Evolutionary conservation across 139 green algal species (phyloP).

Genomic region (Zygnema cylindricum): DNA sequence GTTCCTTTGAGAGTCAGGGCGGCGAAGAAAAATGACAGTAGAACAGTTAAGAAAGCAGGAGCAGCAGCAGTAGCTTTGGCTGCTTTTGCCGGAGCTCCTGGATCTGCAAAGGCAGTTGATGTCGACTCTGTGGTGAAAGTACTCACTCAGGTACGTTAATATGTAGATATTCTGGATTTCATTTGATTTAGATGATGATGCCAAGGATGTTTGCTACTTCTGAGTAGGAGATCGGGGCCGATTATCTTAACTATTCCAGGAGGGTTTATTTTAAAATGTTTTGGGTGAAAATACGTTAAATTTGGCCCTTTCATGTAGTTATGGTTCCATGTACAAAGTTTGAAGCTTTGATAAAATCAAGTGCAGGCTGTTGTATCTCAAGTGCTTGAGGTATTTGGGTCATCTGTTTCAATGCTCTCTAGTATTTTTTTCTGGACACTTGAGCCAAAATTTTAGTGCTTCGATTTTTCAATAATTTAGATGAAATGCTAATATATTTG

Average conservation of each 20-base stretch:
- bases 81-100: not conserved
- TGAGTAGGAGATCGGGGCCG: not conserved
- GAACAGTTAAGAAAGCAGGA: not conserved
- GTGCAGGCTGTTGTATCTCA: too few relatives aligned
- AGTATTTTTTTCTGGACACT: too few relatives aligned
- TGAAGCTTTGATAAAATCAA: too few relatives aligned
- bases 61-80: not conserved
- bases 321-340: too few relatives aligned
- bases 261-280: not conserved
- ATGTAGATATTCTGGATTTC: not conserved
- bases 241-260: not conserved
- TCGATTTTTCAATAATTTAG: too few relatives aligned
- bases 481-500: too few relatives aligned
- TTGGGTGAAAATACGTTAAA: not conserved
- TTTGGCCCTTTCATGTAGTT: too few relatives aligned
- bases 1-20: not conserved
- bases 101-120: not conserved
- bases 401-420: too few relatives aligned
- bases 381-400: too few relatives aligned
- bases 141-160: not conserved
- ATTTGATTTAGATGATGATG: not conserved
- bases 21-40: not conserved
- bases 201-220: too few relatives aligned
- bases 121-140: not conserved
- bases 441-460: too few relatives aligned